Conservation (phyloP, 1,284 basidiomycete genomes). For the Taiwanofungus camphoratus region DNA sequence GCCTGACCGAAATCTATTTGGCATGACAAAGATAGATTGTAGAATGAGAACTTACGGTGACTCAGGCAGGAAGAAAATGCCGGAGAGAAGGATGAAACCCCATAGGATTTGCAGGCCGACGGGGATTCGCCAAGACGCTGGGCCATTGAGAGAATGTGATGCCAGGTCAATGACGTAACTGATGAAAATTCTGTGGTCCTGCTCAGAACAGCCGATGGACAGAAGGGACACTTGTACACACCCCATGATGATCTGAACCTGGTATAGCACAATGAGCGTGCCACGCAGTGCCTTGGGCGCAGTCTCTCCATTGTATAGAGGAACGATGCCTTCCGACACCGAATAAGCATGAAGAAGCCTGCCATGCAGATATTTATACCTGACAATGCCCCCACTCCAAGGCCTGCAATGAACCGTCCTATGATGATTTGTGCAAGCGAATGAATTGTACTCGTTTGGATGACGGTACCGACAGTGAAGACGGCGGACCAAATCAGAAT, state of each 20-base stretch:
- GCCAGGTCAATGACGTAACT: conserved; percentile 69
- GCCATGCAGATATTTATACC: conserved; percentile 28
- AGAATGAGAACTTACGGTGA: conserved; percentile 64
- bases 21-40: not conserved
- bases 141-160: conserved; percentile 51
- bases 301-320: conserved; percentile 78
- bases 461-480: conserved; percentile 65
- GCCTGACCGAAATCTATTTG: conserved; percentile 10
- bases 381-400: conserved; percentile 73
- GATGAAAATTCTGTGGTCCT: conserved; percentile 52
- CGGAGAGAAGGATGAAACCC: conserved; percentile 62
- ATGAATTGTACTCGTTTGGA: conserved; percentile 62
- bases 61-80: conserved; percentile 74
- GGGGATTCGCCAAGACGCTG: conserved; percentile 69
- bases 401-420: conserved; percentile 64
- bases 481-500: conserved; percentile 73
- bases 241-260: conserved; percentile 72
- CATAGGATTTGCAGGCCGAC: conserved; percentile 64
- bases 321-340: conserved; percentile 66
- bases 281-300: conserved; percentile 74
- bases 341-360: not conserved
- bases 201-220: not conserved
- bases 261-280: conserved; percentile 69
- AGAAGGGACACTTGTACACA: conserved; percentile 25
- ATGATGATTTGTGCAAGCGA: conserved; percentile 64